Evolutionary conservation across 371 early-diverging fungal genomes (phyloP).

Genomic region (Zopfochytrium polystomum): DNA sequence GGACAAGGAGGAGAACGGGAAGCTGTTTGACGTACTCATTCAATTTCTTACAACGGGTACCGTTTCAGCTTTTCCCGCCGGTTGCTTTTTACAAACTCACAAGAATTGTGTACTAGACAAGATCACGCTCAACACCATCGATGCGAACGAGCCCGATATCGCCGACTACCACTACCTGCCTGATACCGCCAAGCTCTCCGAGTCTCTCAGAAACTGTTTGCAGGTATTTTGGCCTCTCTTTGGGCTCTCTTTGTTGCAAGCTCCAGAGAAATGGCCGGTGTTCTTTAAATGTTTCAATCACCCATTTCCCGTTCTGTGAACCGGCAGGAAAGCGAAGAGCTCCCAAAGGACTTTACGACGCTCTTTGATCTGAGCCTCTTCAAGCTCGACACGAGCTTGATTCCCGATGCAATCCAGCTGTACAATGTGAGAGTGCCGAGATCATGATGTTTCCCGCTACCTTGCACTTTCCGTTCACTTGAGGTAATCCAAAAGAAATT

Average conservation of each 20-base stretch:
- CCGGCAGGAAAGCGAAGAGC: constrained; percentile 52
- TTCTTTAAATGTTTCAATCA: neutral
- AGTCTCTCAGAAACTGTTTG: constrained; percentile 46
- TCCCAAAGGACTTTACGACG: constrained; percentile 53
- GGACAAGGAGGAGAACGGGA: constrained; percentile 58
- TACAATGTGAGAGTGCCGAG: constrained; percentile 36
- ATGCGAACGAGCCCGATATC: constrained; percentile 57
- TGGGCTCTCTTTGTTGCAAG: neutral
- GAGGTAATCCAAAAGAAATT: neutral
- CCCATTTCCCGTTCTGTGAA: neutral
- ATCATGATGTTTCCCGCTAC: neutral
- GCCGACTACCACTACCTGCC: constrained; percentile 58
- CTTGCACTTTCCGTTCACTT: too few relatives aligned
- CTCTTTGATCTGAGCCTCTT: constrained; percentile 52
- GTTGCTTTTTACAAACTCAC: too few relatives aligned
- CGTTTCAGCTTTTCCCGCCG: too few relatives aligned
- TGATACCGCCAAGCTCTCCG: constrained; percentile 43
- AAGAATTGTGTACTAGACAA: too few relatives aligned
- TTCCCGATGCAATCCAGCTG: constrained; percentile 45
- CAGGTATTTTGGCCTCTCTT: constrained; percentile 40
- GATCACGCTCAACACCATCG: constrained; percentile 49
- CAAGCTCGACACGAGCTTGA: constrained; percentile 45
- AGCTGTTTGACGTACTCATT: constrained; percentile 50
- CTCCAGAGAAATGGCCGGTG: neutral
- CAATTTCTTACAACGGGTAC: constrained; percentile 42